phyloP scores from a whole-genome alignment of 2,329 filamentous ascomycete species.

The Microdochium bolleyi region DNA sequence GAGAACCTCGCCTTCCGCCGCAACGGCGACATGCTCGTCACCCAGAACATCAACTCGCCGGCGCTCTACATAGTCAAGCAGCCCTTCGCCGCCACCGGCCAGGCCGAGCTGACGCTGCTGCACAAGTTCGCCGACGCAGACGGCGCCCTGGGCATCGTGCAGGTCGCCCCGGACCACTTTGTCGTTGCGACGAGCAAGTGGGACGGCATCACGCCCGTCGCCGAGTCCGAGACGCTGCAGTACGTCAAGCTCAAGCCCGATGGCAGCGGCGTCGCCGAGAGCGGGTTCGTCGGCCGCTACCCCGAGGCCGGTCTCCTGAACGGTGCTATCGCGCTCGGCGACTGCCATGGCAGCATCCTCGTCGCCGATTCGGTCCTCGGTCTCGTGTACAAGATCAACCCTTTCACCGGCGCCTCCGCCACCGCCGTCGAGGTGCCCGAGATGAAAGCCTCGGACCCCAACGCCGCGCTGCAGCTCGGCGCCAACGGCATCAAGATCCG shows the following conservation, averaged over 20 bases:
- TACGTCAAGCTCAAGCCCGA: slow-evolving; percentile 6
- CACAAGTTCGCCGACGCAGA: slow-evolving; percentile 17
- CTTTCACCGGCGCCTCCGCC: slow-evolving; percentile 8
- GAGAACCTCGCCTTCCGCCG: slow-evolving; percentile 24
- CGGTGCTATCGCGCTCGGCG: slow-evolving; percentile 11
- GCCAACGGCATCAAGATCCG: slow-evolving; percentile 18
- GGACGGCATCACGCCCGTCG: slow-evolving; percentile 4
- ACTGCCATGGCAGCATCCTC: slow-evolving; percentile 9
- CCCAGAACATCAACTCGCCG: slow-evolving; percentile 15
- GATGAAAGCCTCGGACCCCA: slow-evolving; percentile 10
- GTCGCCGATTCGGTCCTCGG: slow-evolving; percentile 17
- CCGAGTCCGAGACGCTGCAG: slow-evolving; percentile 9
- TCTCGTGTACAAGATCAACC: slow-evolving; percentile 16
- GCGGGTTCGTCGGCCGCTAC: slow-evolving; percentile 10
- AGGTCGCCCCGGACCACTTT: slow-evolving; percentile 14
- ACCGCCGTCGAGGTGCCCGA: slow-evolving; percentile 11
- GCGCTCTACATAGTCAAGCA: slow-evolving; percentile 18
- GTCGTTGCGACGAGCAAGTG: slow-evolving; percentile 9
- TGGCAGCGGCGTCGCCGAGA: neutral
- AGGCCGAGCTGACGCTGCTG: slow-evolving; percentile 13
- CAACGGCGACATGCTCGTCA: slow-evolving; percentile 21
- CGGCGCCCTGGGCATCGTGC: slow-evolving; percentile 21
- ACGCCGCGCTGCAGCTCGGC: slow-evolving; percentile 7
- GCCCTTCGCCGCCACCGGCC: slow-evolving; percentile 12
- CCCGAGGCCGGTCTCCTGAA: slow-evolving; percentile 12